Evolutionary conservation across 2,329 filamentous ascomycete genomes (phyloP), one percentile per base, ranked within the genome.

Genomic region (Colletotrichum sp.): DNA sequence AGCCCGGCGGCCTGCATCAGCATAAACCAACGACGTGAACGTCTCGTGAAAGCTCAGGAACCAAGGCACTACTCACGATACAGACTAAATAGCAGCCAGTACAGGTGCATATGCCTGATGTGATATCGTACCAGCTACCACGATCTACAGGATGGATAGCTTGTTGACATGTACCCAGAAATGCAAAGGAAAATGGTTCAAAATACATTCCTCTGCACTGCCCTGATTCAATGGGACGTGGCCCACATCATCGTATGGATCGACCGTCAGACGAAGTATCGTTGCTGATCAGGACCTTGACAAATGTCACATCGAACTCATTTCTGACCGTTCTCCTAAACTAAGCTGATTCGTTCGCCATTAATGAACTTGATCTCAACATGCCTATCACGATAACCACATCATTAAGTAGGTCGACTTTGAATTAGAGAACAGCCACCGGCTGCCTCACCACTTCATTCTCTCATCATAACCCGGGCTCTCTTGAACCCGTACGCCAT

Each of bases 1-100:
- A 75, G 62, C 69, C 34, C n/a, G 52, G 62, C 55, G 39, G 69
- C 69, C 73, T 59, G 66, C 59, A 73, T 62, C 65, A 55, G 30
- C 29, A 36, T 39, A 36, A 62, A 29, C 27, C 16, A 44, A 49
- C 70, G 55, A 59, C 39, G 71, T 32, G 22, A 55, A 63, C 25
- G 66, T 30, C 34, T 61, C 11, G 30, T 64, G 22, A 27, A 30
- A 29, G 55, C 25, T 19, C 13, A 59, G 13, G 27, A 30, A 27
- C n/a, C 8, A 29, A 59, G 55, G 22, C 25, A 59, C 16, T 59
- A 13, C 25, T 9, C 16, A 7, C 44, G 1, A 2, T 7, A 52
- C 11, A 22, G 44, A 11, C 44, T 52, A 25, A 52, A 52, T 3
- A 25, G n/a, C 11, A 52, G 44, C 44, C 44, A 52, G n/a, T n/a